Conservation (phyloP, 1,139 yeast species). For the Pichia sp. region DNA sequence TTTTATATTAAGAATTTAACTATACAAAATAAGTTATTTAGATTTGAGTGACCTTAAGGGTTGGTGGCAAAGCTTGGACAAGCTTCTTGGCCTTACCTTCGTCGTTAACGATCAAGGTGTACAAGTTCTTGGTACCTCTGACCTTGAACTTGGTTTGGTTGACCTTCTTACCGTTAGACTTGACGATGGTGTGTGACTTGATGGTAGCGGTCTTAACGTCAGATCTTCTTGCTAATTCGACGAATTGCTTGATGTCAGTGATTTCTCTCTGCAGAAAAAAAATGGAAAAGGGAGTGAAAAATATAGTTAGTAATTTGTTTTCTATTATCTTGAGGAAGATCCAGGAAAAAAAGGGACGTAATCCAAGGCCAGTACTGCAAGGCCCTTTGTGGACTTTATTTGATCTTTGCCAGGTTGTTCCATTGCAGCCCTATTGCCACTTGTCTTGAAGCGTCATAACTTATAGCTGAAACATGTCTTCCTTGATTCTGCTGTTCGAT, state of each 20-base stretch:
- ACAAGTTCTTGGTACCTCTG: constrained; percentile 91
- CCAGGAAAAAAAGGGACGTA: too few relatives aligned
- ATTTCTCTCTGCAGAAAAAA: constrained; percentile 49
- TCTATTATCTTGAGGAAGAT: too few relatives aligned
- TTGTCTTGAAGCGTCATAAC: too few relatives aligned
- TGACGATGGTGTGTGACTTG: constrained; percentile 83
- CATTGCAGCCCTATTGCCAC: too few relatives aligned
- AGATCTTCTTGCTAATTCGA: constrained; percentile 96
- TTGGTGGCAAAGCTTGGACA: constrained; percentile 97
- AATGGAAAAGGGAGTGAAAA: background rate
- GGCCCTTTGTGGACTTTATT: too few relatives aligned
- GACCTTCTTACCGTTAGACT: constrained; percentile 79
- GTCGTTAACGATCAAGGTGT: constrained; percentile 95
- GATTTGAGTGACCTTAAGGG: constrained; percentile 47
- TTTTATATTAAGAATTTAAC: constrained; percentile 15
- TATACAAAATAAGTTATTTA: constrained; percentile 19
- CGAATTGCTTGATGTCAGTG: constrained; percentile 95
- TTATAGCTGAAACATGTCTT: too few relatives aligned
- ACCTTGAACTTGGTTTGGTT: constrained; percentile 98
- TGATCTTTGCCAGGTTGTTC: too few relatives aligned
- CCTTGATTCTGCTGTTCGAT: too few relatives aligned
- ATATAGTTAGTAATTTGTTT: background rate
- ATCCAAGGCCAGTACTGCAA: too few relatives aligned
- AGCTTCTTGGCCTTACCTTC: constrained; percentile 97
- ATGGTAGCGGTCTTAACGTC: constrained; percentile 92